Base-by-base conservation (phyloP, 768 basidiomycete genomes). In the Rhodosporidiobolus sp. region DNA sequence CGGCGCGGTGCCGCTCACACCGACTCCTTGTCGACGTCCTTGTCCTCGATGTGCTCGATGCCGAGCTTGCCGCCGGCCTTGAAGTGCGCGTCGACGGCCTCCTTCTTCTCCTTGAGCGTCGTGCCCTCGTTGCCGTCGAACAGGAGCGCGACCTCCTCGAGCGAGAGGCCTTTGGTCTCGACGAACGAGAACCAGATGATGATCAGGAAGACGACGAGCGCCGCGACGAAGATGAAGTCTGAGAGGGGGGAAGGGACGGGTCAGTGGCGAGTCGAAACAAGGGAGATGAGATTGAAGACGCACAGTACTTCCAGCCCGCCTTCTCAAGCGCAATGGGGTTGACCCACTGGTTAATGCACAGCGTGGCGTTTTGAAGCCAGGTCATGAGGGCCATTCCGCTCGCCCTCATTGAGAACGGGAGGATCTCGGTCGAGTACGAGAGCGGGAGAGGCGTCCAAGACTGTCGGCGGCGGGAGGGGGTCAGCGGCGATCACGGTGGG, bases 331-430 rank as follows among this genome's bases (percentile, higher is more conserved):
- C 71, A 8, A 38, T 74, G 83, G 83, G 84, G 85, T 59, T 59
- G n/a, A 59, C 6, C 79, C 87, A 88, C 75, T 86, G 86, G 77
- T 88, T 88, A 83, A 88, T 86, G 81, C 86, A 87, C 11, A 85
- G 82, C 12, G 86, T 86, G 43, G 83, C 79, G 20, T 87, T 85
- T 54, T 84, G 82, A 79, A 85, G 86, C 83, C 84, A 86, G 8
- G 38, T 30, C 34, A 50, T n/a, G 59, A 61, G 46, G 1, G 59
- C 26, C 45, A 61, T 49, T 46, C 70, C 48, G 2, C 34, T 32
- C 32, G 62, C 52, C 50, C 73, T 45, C 58, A 67, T 45, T 28
- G 59, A 63, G 53, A 69, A 63, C 24, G 67, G 70, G 8, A 65
- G 52, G 38, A 60, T 35, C 48, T 66, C 65, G 35, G 57, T 56